Conservation (phyloP, 495 filamentous ascomycete genomes). For the Lentithecium fluviatile region DNA sequence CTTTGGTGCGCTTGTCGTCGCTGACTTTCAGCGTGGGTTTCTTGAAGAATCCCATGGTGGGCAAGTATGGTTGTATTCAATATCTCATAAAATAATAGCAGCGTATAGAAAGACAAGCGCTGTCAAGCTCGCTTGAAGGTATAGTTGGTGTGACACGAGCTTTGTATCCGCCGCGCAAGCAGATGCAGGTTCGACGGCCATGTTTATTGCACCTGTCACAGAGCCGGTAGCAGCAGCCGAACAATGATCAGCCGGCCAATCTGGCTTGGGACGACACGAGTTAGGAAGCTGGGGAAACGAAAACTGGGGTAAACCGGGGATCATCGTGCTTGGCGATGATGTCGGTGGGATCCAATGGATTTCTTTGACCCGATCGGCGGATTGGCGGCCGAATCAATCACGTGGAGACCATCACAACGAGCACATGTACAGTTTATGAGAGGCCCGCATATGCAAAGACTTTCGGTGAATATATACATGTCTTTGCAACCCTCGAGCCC, state of each 20-base stretch:
- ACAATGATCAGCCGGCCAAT: background rate
- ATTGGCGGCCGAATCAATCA: background rate
- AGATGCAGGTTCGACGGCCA: background rate
- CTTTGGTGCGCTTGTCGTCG: constrained; percentile 31
- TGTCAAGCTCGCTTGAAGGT: background rate
- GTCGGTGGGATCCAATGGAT: background rate
- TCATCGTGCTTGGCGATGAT: constrained; percentile 2
- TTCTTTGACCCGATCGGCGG: background rate
- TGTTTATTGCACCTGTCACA: background rate
- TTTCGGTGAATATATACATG: no score
- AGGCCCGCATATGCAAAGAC: no score
- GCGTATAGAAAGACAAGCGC: background rate
- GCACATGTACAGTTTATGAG: no score
- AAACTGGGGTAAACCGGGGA: constrained; percentile 10
- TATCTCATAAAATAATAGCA: no score
- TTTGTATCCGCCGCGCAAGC: background rate
- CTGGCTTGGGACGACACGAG: background rate
- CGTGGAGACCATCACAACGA: no score
- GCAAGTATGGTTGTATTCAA: background rate
- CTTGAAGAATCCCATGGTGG: constrained; percentile 19
- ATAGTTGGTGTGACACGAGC: background rate
- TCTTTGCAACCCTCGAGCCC: no score
- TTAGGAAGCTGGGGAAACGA: constrained; percentile 8
- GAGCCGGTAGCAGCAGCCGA: background rate
- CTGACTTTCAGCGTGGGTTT: constrained; percentile 25